Evolutionary conservation across 257 asterid species (phyloP).

Genomic region (Petunia axillaris): DNA sequence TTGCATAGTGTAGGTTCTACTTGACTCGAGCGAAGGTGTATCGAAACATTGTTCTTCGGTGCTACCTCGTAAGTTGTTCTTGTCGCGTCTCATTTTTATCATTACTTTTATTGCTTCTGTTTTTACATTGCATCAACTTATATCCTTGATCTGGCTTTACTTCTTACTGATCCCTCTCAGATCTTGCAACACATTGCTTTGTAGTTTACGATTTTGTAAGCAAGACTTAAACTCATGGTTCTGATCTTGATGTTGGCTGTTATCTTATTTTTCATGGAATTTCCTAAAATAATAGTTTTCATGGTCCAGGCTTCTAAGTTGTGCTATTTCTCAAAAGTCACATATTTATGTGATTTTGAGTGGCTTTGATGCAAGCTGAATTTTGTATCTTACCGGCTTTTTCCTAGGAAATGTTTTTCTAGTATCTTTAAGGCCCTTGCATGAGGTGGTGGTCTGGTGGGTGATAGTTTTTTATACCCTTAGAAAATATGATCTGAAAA

Average conservation of each 20-base stretch:
- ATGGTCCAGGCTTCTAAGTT: background rate
- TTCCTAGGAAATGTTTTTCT: background rate
- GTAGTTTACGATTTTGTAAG: too few relatives aligned
- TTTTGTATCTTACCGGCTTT: background rate
- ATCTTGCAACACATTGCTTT: background rate
- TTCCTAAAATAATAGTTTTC: background rate
- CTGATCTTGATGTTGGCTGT: background rate
- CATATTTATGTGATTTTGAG: background rate
- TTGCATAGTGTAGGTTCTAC: too few relatives aligned
- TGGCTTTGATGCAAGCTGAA: background rate
- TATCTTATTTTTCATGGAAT: background rate
- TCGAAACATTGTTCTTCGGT: too few relatives aligned
- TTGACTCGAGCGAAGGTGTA: too few relatives aligned
- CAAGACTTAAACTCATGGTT: too few relatives aligned
- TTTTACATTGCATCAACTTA: too few relatives aligned
- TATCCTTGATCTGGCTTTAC: background rate
- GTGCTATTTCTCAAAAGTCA: background rate
- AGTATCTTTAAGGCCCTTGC: background rate
- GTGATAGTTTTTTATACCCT: background rate
- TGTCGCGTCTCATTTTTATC: too few relatives aligned
- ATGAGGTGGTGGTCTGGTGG: background rate
- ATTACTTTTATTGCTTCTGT: too few relatives aligned
- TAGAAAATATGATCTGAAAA: background rate
- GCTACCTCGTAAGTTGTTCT: too few relatives aligned
- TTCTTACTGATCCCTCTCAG: background rate